A percentile compares a stretch with the other conserved stretches of the same genome.
Evolutionary conservation across 371 early-diverging fungal species (phyloP).

Genomic region (Basidiobolus meristosporus): DNA sequence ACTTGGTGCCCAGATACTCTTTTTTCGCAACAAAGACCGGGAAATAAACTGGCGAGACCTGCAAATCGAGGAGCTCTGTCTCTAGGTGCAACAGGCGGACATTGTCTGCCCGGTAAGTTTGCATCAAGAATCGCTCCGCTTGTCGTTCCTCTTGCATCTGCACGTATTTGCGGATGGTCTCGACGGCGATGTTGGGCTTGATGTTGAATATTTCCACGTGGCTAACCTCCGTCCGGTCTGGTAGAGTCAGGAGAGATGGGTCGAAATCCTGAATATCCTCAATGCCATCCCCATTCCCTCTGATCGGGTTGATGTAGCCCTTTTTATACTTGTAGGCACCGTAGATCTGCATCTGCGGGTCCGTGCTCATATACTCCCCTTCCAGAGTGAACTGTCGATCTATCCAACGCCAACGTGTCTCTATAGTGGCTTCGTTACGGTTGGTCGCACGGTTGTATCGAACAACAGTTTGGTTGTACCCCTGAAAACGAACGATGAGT

Average conservation of each 20-base stretch:
- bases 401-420: too few species aligned
- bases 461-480: too few species aligned
- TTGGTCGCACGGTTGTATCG: too few species aligned
- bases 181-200: constrained; percentile 25
- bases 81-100: constrained; percentile 25
- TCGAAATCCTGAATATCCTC: constrained; percentile 1
- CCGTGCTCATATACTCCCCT: constrained; percentile 14
- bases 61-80: constrained; percentile 14
- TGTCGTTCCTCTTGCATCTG: constrained; percentile 17
- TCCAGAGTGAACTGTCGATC: too few species aligned
- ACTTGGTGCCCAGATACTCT: constrained; percentile 19
- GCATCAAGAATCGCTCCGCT: constrained; percentile 21
- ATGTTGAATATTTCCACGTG: constrained; percentile 21
- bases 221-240: too few species aligned
- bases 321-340: constrained; percentile 33
- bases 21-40: constrained; percentile 29
- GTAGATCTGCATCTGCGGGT: constrained; percentile 26
- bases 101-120: constrained; percentile 21
- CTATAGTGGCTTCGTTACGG: too few species aligned
- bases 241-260: constrained; percentile 18
- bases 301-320: constrained; percentile 25
- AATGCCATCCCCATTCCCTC: constrained; percentile 4
- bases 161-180: constrained; percentile 22
- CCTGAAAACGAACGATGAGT: too few species aligned
- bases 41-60: constrained; percentile 30